Evolutionary conservation across 768 basidiomycete species (phyloP), one percentile per base, ranked within the genome.

Genomic region (Mycena capillaripes): DNA sequence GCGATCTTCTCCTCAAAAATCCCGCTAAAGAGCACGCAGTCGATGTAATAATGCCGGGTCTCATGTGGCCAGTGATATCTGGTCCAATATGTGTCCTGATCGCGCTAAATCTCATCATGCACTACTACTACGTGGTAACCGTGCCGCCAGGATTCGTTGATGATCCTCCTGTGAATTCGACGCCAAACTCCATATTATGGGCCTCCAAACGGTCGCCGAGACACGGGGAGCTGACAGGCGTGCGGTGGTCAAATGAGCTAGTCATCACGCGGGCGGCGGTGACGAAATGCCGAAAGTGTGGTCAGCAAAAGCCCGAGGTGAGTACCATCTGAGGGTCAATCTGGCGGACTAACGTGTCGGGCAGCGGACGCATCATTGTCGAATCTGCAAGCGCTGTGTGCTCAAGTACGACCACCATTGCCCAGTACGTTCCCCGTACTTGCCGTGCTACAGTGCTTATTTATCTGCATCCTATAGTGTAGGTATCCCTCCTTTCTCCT

Each of bases 361-460:
- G 30, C 72, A 97, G 96, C 91, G 97, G 83, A 88, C 97, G 11
- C 97, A 98, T 79, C 97, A 97, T 81, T 98, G 97, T 82, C 88
- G 92, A 29, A 92, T 98, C 78, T 98, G 97, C 80, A 95, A 96
- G 75, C 89, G 88, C 61, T 98, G 97, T 78, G 91, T 98, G 30
- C 80, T 98, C 53, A 96, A 96, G 79, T 97, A 92, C 79, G 95
- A 96, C 78, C 95, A 96, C 76, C 95, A 96, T 80, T 96, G 95
- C 83, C 95, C 95, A 68, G 94, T 95, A 79, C 81, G 93, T 91
- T 30, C 58, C 32, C n/a, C 60, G 29, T 0, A 3, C 38, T 10
- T 9, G 12, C 21, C 48, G 29, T n/a, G 44, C 64, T 69, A 46
- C 23, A 11, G 23, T 36, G 23, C 21, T 52, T 4, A 58, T 40